Evolutionary conservation across 768 basidiomycete genomes (phyloP).

Genomic region (Rossbeevera mucosa): DNA sequence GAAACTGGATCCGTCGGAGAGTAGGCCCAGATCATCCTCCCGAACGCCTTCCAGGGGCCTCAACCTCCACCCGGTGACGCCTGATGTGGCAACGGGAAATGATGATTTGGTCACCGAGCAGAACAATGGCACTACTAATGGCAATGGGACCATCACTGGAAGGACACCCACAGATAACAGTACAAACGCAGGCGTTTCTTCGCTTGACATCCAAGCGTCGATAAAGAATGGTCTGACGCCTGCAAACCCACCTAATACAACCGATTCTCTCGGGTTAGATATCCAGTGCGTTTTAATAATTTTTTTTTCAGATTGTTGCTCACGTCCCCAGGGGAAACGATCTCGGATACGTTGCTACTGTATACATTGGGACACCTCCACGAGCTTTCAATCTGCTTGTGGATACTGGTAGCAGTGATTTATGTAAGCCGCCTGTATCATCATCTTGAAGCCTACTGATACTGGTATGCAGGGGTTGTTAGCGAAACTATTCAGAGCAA

Average conservation of each 20-base stretch:
- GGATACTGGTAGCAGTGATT: conserved; percentile 68
- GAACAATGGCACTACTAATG: conserved; percentile 5
- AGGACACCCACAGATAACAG: conserved; percentile 10
- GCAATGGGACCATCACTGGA: conserved; percentile 9
- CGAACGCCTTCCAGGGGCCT: neutral
- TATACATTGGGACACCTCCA: conserved; percentile 67
- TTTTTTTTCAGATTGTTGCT: neutral
- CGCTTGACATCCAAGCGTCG: conserved; percentile 35
- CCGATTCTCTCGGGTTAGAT: conserved; percentile 59
- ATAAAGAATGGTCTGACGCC: conserved; percentile 37
- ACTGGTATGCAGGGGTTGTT: conserved; percentile 40
- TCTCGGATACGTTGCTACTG: conserved; percentile 51
- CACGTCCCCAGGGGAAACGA: conserved; percentile 40
- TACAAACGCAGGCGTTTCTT: conserved; percentile 31
- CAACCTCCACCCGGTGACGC: conserved; percentile 4
- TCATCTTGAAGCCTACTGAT: neutral
- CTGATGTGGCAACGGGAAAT: conserved; percentile 2
- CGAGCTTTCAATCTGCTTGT: conserved; percentile 53
- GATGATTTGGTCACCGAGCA: neutral
- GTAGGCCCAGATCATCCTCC: conserved; percentile 16
- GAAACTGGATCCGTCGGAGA: conserved; percentile 37
- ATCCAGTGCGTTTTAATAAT: conserved; percentile 57
- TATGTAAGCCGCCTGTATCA: conserved; percentile 34
- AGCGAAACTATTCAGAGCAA: conserved; percentile 50
- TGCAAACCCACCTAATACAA: conserved; percentile 38